Base-by-base conservation (phyloP, 495 filamentous ascomycete species). In the Neurospora sp. region DNA sequence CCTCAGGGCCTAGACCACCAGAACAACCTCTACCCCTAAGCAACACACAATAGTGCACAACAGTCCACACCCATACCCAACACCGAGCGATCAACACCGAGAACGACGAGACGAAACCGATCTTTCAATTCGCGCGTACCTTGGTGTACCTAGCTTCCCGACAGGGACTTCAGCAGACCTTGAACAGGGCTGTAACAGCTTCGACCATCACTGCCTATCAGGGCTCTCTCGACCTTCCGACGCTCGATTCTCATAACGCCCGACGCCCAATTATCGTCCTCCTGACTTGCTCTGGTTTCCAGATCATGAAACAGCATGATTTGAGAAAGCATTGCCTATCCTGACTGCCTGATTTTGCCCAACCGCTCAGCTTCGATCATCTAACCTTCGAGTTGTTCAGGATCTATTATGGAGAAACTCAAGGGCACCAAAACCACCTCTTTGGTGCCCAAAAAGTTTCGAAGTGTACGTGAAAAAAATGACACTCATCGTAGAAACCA, bases 391-490 rank as follows among this genome's bases (percentile, higher is more conserved):
- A 8, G 12, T 66, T 12, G 54, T 35, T 23, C 12, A 62, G 23
- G 11, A 62, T 62, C 54, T 16, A 18, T 66, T 9, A 66, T 79
- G 77, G 78, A 79, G 7, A 80, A 75, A 72, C 74, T 81, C 44
- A 79, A 79, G 72, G 76, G 73, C 39, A 71, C 54, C 54, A 66
- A 66, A 66, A 66, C 73, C n/a, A 70, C 59, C 16, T 70, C 75
- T 27, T 70, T 79, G 27, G 75, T 76, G 76, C 80, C 80, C 77
- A 82, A 78, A 70, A 85, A 85, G 75, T 91, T 96, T 76, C 88
- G 94, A 70, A 93, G 90, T 71, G 88, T 90, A 75, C 88, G 92
- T 62, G 92, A 94, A 59, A 93, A 91, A 80, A 82, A 83, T 75
- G 84, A 82, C 37, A 81, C 83, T 74, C 82, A 86, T 78, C 83